Percentiles rank a stretch among this genome's conserved stretches.
Conservation (phyloP, 2,329 filamentous ascomycete species). For the Fusarium longipes region DNA sequence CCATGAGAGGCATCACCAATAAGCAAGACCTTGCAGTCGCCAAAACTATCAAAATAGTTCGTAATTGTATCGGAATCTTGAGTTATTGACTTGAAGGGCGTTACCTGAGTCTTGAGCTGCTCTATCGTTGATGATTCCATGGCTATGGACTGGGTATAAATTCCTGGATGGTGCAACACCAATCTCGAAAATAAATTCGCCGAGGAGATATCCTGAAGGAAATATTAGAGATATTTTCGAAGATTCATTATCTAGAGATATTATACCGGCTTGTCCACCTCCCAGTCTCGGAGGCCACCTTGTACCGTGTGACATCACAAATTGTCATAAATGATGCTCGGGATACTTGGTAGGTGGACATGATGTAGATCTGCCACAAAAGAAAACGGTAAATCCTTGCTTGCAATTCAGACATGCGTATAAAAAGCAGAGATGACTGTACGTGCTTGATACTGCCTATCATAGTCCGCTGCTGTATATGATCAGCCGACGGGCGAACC, state of each 20-base stretch:
- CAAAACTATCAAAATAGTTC: slow-evolving; percentile 26
- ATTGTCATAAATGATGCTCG: not conserved
- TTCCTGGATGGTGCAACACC: too few relatives aligned
- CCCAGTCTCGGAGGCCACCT: not conserved
- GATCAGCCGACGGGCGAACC: not conserved
- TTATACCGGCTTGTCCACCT: not conserved
- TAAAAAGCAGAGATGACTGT: not conserved
- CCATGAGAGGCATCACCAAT: slow-evolving; percentile 28
- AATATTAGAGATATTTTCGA: not conserved
- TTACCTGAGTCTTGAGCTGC: slow-evolving; percentile 10
- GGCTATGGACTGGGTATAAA: not conserved
- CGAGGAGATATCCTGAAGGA: not conserved
- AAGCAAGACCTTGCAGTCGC: slow-evolving; percentile 22
- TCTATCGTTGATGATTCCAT: slow-evolving; percentile 20
- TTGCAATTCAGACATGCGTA: not conserved
- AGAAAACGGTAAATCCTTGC: not conserved
- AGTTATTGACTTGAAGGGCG: slow-evolving; percentile 18
- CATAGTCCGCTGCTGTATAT: not conserved
- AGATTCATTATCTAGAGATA: not conserved
- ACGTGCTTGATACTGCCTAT: not conserved
- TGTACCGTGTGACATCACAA: slow-evolving; percentile 14
- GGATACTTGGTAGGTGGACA: not conserved
- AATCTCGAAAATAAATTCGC: not conserved
- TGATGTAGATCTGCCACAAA: not conserved
- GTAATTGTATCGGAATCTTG: slow-evolving; percentile 7